Evolutionary conservation across 2,329 filamentous ascomycete genomes (phyloP), one percentile per base, ranked within the genome.

Genomic region (Botrytis deweyae): DNA sequence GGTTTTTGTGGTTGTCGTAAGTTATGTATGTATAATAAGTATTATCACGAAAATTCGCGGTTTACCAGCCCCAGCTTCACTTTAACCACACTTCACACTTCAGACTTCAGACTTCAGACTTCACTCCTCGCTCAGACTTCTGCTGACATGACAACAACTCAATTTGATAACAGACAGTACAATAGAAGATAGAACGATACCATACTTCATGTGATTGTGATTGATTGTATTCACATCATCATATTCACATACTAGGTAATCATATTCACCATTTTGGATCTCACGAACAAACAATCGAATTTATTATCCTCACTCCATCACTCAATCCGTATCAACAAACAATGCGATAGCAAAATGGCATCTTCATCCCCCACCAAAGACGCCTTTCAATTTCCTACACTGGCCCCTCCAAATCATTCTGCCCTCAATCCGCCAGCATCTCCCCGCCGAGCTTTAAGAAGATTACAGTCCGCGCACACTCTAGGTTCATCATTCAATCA

Each of bases 381-480:
- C 42, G 73, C 66, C 29, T 75, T 80, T 46, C 77, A 79, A 29
- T 58, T 68, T 29, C 36, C 65, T 16, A 76, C 73, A 25, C 70
- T 78, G 36, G 71, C 75, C 67, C 76, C 77, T 61, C 76, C 77
- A 67, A 74, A 72, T 38, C 62, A 72, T 49, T 73, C 75, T n/a
- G 55, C 74, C 12, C 83, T 88, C 72, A 85, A 88, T 78, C 82
- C 86, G 66, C 87, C 89, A 75, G 86, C 88, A 38, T 90, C 90
- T 42, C 90, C 90, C 62, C 87, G 89, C 80, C 89, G 92, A 79
- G 87, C 88, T 65, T 86, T 94, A 75, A 89, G 92, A 78, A 91
- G 91, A 81, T 88, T 93, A 44, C 91, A 94, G 82, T 94, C 92
- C 46, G 92, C 93, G 69, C 92, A 94, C 84, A 86, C 88, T 82